These are phyloP conservation scores for Fusarium secorum DNA, from an alignment of 2,329 filamentous ascomycete genomes.

Conservation along the genomic window DNA sequence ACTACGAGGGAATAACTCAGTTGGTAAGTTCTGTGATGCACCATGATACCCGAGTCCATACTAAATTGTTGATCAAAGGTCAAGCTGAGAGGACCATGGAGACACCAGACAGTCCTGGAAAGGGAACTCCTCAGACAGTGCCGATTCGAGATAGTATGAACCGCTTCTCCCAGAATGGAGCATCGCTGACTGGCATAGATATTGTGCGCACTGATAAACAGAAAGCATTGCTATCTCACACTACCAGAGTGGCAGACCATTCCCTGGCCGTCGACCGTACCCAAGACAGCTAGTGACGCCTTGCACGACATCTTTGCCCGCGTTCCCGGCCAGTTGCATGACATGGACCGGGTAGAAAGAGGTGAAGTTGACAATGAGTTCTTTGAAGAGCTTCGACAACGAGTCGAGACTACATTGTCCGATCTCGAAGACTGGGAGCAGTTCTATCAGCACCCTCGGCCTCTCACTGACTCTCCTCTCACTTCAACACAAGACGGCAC, in stretches of 20 bases:
- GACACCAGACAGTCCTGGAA: neutral
- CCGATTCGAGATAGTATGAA: slow-evolving; percentile 15
- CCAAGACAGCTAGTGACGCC: slow-evolving; percentile 1
- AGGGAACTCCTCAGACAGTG: slow-evolving; percentile 16
- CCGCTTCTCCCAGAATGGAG: rapidly evolving
- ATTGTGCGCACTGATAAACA: neutral
- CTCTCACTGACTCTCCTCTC: neutral
- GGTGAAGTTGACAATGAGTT: neutral
- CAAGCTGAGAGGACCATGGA: slow-evolving; percentile 1
- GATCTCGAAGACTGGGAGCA: slow-evolving; percentile 10
- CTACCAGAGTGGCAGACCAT: neutral
- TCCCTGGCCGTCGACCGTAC: neutral
- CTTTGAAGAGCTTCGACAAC: neutral
- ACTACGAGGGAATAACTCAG: slow-evolving; percentile 14
- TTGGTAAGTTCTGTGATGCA: neutral
- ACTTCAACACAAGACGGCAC: rapidly evolving
- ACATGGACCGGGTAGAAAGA: neutral
- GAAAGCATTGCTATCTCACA: slow-evolving; percentile 6
- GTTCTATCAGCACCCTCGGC: neutral
- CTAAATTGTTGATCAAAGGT: neutral
- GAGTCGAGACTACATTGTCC: neutral
- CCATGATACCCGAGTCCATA: rapidly evolving
- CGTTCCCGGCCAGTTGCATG: slow-evolving; percentile 3
- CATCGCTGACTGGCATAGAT: neutral
- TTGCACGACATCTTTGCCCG: slow-evolving; percentile 12